Conservation (phyloP, 176 grass and related monocot genomes). For the Lolium rigidum region DNA sequence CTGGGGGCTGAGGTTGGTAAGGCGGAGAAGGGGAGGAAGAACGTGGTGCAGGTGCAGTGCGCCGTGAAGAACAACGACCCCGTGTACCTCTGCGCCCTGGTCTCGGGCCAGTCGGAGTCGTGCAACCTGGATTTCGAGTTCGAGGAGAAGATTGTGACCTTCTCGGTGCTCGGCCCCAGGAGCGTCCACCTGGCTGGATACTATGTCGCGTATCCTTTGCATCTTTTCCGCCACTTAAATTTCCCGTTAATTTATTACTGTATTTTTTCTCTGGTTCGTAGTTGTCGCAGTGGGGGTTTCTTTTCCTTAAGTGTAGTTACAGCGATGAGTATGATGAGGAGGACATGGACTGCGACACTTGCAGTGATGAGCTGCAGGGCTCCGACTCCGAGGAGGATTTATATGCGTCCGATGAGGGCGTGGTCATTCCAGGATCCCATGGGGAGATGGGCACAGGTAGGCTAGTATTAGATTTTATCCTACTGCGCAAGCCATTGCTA, state of each 20-base stretch:
- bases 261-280: not conserved
- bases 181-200: constrained; percentile 76
- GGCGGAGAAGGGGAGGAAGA: constrained; percentile 44
- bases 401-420: constrained; percentile 20
- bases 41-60: constrained; percentile 73
- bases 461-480: constrained; percentile 1
- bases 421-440: not conserved
- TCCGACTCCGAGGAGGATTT: constrained; percentile 51
- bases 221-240: not conserved
- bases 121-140: constrained; percentile 85
- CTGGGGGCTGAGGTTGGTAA: constrained; percentile 56
- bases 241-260: not conserved
- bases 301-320: constrained; percentile 51
- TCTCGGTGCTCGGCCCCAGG: constrained; percentile 74
- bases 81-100: constrained; percentile 61
- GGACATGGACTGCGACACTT: constrained; percentile 68
- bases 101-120: constrained; percentile 43
- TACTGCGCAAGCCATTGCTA: not conserved
- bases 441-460: not conserved
- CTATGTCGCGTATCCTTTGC: constrained; percentile 76
- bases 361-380: constrained; percentile 42
- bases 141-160: constrained; percentile 72
- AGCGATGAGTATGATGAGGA: constrained; percentile 71
- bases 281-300: not conserved
- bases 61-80: constrained; percentile 58